Evolutionary conservation across 345 rosid species (phyloP).

Genomic region (Eucalyptus sp.): DNA sequence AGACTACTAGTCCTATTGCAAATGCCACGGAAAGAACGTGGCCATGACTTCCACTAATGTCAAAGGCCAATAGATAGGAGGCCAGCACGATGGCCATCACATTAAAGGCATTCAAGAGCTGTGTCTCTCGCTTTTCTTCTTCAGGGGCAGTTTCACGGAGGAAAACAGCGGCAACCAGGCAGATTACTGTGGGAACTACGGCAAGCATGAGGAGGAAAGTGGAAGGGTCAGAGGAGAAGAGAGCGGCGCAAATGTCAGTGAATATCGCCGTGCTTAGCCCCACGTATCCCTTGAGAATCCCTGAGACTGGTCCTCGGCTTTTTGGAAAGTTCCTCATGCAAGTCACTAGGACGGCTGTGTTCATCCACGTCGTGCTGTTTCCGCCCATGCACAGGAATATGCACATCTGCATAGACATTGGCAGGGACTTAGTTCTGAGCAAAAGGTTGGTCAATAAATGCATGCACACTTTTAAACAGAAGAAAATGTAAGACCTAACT

Average conservation of each 20-base stretch:
- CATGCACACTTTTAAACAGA: not conserved
- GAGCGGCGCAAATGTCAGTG: constrained; percentile 43
- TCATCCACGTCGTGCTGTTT: constrained; percentile 65
- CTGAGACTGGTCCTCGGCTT: constrained; percentile 51
- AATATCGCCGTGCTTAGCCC: constrained; percentile 61
- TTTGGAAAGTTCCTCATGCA: constrained; percentile 49
- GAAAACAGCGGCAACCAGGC: constrained; percentile 34
- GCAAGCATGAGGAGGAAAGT: constrained; percentile 39
- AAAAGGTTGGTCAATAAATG: not conserved
- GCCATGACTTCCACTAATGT: constrained; percentile 30
- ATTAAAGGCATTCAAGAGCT: constrained; percentile 26
- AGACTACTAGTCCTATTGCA: constrained; percentile 23
- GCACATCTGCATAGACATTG: constrained; percentile 32
- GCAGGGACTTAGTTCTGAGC: not conserved
- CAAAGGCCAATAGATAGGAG: constrained; percentile 34
- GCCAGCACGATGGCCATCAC: constrained; percentile 35
- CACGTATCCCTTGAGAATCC: constrained; percentile 50
- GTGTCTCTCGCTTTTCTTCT: constrained; percentile 26
- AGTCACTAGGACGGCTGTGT: constrained; percentile 58
- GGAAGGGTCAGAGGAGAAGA: constrained; percentile 33
- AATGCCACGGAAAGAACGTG: constrained; percentile 21
- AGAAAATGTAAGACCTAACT: not conserved
- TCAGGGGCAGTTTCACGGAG: constrained; percentile 27
- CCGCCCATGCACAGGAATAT: constrained; percentile 50
- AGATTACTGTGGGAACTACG: constrained; percentile 34